Evolutionary conservation across 2,329 filamentous ascomycete genomes (phyloP), one percentile per base, ranked within the genome.

Genomic region (Hypoxylon rubiginosum): DNA sequence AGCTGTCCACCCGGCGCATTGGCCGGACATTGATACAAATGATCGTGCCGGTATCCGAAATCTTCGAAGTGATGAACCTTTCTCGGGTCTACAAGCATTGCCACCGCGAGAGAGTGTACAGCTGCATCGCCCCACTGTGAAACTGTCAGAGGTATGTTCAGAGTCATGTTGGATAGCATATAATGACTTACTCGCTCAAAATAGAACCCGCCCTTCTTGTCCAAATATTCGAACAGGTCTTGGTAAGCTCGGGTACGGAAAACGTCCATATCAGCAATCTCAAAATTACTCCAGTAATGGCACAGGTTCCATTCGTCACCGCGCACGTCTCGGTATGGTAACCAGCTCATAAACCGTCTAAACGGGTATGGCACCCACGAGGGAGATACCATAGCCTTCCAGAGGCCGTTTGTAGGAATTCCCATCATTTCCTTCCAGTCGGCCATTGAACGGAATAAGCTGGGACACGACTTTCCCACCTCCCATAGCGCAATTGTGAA

Each of bases 261-360:
- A 58, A 82, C 81, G 58, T 82, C 80, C 74, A 83, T 75, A 62
- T 82, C 77, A 32, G 81, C 82, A 58, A 83, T 83, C 72, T 83
- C 82, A 52, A 83, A 83, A 64, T 83, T 83, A 66, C 80, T 82
- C 82, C 82, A 83, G 70, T 82, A 83, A 64, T 83, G 82, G 69
- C 82, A 83, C 64, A 80, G 54, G 61, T 78, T 83, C 81, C 81
- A 83, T 34, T 67, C 68, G 64, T 83, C 81, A 34, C 81, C 82
- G 45, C 75, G 72, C 2, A 71, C 67, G 58, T 82, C 79, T 45
- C 78, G 78, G 69, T 82, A 76, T 2, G 79, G 73, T 21, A 81
- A 63, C 73, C 75, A 78, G 52, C 75, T 73, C 63, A 82, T 70
- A 43, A 79, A 68, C n/a, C 73, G 72, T 7, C 81, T 77, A 46